Base-by-base conservation (phyloP, 2,329 filamentous ascomycete genomes). In the Cladosporium oxysporum region DNA sequence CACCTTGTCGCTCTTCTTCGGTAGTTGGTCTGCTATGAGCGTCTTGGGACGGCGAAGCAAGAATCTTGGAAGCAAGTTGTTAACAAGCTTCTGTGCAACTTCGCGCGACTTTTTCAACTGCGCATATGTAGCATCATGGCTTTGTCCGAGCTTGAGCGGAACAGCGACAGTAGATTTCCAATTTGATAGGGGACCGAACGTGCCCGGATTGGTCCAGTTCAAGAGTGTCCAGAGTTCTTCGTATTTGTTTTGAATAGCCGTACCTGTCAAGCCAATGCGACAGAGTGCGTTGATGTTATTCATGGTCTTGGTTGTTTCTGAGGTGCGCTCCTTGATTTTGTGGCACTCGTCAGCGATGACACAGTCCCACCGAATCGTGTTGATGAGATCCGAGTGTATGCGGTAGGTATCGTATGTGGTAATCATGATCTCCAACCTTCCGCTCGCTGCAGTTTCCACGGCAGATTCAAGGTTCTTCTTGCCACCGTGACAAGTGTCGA, bases 191-290 rank as follows among this genome's bases (percentile, higher is more conserved):
- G 88, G 86, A 0, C 88, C 88, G 69, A 90, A 84, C 47, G 78
- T 79, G 0, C 93, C 94, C 0, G 95, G 95, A 71, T 96, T 95
- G 0, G 93, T 93, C 95, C 95, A 99, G 76, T 99, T 96, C 2
- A 99, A 82, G 0, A 99, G 83, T 0, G 93, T 96, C 94, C 94
- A 99, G 0, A 99, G 84, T 77, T 99, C 95, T 75, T 97, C 92
- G 76, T 99, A 99, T 70, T 92, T 95, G 78, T 99, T 99, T 76
- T 99, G 95, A 53, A 99, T 97, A 0, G 94, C 94, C 0, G 95
- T 99, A 1, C 95, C 95, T 0, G 93, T 98, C 10, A 99, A 83
- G 0, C 95, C 95, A 67, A 99, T 93, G 37, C 95, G 87, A 74
- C 95, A 98, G 2, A 98, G 85, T 0, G 93, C 88, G 72, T 99